Conservation (phyloP, 2,329 filamentous ascomycete genomes). For the Nigrospora sphaerica region DNA sequence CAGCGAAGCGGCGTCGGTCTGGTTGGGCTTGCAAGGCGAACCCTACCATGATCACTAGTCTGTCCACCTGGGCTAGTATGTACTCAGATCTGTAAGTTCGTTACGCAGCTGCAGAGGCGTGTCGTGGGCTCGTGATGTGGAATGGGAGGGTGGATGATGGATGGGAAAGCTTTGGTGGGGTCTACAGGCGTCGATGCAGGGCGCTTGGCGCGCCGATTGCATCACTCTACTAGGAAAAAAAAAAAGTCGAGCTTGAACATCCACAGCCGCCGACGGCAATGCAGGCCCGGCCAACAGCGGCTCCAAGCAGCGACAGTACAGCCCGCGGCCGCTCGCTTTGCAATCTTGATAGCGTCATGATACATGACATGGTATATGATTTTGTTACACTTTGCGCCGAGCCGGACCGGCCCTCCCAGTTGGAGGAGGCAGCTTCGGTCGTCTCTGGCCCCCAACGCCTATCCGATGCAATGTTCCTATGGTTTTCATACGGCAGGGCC, state of each 20-base stretch:
- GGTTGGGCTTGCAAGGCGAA: neutral
- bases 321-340: too few species aligned
- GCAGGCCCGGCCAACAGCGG: neutral
- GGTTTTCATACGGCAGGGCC: neutral
- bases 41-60: constrained; percentile 29
- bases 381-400: constrained; percentile 3
- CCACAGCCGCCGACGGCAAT: too few species aligned
- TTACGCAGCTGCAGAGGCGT: too few species aligned
- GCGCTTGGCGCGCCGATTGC: neutral
- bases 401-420: neutral
- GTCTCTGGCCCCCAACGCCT: constrained; percentile 13
- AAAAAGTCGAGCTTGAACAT: neutral
- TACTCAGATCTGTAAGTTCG: too few species aligned
- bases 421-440: neutral
- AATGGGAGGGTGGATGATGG: constrained; percentile 4
- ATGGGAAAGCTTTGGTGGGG: constrained; percentile 19
- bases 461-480: constrained; percentile 4
- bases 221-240: constrained; percentile 1
- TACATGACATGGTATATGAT: constrained; percentile 1
- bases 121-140: too few species aligned
- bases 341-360: too few species aligned
- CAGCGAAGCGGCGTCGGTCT: neutral
- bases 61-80: neutral
- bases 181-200: neutral
- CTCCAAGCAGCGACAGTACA: neutral